A percentile compares a stretch with the other conserved stretches of the same genome.
phyloP scores from a whole-genome alignment of 1,284 basidiomycete genomes.

The Exobasidium cylindrosporum region DNA sequence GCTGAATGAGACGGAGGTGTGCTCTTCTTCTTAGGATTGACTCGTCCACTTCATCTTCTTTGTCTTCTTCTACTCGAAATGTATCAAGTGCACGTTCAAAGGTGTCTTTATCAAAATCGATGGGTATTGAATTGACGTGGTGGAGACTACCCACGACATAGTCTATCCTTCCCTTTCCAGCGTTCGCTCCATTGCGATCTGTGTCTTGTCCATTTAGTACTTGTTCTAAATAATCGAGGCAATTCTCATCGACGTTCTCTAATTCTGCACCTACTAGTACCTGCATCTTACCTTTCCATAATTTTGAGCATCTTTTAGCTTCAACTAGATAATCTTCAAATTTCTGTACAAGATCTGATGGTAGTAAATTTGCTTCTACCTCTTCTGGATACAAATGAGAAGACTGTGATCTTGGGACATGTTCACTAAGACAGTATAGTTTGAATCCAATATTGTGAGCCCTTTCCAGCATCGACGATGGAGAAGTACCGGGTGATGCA shows the following conservation, averaged over 20 bases:
- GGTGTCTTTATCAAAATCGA: constrained; percentile 81
- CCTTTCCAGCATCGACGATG: constrained; percentile 65
- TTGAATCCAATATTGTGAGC: constrained; percentile 76
- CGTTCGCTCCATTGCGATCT: background rate
- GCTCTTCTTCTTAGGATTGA: background rate
- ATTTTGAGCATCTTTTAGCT: constrained; percentile 60
- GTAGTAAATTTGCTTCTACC: constrained; percentile 57
- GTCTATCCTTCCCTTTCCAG: constrained; percentile 62
- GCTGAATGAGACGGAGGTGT: constrained; percentile 23
- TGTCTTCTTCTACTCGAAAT: background rate
- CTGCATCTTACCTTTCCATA: constrained; percentile 64
- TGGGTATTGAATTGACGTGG: constrained; percentile 81
- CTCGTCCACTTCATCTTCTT: background rate
- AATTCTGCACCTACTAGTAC: constrained; percentile 90
- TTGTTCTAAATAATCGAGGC: constrained; percentile 58
- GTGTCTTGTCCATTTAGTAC: background rate
- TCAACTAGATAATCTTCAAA: constrained; percentile 71
- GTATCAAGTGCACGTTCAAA: constrained; percentile 64
- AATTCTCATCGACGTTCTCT: constrained; percentile 71
- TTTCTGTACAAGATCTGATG: constrained; percentile 61
- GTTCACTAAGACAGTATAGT: constrained; percentile 87
- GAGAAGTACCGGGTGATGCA: constrained; percentile 58
- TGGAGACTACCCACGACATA: constrained; percentile 93
- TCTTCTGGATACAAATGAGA: constrained; percentile 93
- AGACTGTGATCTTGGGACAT: constrained; percentile 78